phyloP scores from a whole-genome alignment of 164 flowering plant genomes.

The Amborella trichopoda region DNA sequence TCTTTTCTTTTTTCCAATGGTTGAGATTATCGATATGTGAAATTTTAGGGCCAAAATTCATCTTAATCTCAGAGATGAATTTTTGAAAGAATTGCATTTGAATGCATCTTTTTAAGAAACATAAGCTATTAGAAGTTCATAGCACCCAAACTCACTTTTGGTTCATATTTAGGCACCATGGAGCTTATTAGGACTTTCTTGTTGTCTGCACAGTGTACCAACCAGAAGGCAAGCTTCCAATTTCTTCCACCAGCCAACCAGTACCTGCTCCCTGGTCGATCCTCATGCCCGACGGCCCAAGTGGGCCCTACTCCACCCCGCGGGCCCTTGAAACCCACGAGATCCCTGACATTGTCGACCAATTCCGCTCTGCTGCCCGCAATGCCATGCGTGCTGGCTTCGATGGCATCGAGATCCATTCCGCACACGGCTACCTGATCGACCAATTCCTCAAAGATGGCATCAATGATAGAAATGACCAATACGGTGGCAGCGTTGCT shows the following conservation, averaged over 20 bases:
- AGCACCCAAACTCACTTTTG: too few species aligned
- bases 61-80: too few species aligned
- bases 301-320: conserved; percentile 38
- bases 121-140: too few species aligned
- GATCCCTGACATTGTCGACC: conserved; percentile 37
- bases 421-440: conserved; percentile 27
- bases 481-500: conserved; percentile 22
- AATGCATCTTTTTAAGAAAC: too few species aligned
- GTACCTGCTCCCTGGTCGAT: conserved; percentile 56
- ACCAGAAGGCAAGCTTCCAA: conserved; percentile 60
- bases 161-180: too few species aligned
- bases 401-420: conserved; percentile 26
- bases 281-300: conserved; percentile 58
- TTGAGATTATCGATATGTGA: too few species aligned
- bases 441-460: conserved; percentile 36
- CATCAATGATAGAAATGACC: conserved; percentile 28
- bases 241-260: conserved; percentile 60
- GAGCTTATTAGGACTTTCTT: too few species aligned
- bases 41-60: too few species aligned
- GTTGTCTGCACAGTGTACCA: conserved; percentile 42
- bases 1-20: too few species aligned
- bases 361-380: conserved; percentile 56
- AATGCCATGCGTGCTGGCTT: conserved; percentile 70
- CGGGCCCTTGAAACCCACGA: conserved; percentile 30
- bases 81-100: too few species aligned